phyloP scores from a whole-genome alignment of 2,329 filamentous ascomycete genomes.

The Dothideomycetidae sp. region DNA sequence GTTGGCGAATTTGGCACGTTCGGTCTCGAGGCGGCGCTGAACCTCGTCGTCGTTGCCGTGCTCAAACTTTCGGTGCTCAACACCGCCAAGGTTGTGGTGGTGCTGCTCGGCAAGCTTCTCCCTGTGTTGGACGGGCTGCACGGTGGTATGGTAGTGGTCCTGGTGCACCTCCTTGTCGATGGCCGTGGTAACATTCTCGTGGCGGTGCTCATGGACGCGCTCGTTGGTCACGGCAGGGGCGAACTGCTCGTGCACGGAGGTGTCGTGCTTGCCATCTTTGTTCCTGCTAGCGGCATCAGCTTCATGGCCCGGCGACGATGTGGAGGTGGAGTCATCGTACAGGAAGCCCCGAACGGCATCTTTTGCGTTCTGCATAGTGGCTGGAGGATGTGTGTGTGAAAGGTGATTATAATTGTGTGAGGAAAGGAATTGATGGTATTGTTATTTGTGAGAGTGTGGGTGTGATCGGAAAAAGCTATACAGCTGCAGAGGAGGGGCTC shows the following conservation, averaged over 20 bases:
- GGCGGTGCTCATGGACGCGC: slow-evolving; percentile 42
- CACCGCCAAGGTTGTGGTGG: slow-evolving; percentile 41
- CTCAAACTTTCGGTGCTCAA: slow-evolving; percentile 47
- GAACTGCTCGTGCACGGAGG: slow-evolving; percentile 57
- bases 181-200: slow-evolving; percentile 48
- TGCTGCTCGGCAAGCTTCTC: slow-evolving; percentile 46
- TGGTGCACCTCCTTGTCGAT: slow-evolving; percentile 57
- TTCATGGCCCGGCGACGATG: neutral
- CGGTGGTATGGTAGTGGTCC: slow-evolving; percentile 55
- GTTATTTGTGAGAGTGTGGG: too few relatives aligned
- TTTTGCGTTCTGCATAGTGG: slow-evolving; percentile 58
- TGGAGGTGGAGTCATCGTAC: slow-evolving; percentile 12
- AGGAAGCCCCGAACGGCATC: slow-evolving; percentile 47
- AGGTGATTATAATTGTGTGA: too few relatives aligned
- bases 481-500: too few relatives aligned
- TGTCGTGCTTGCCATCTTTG: slow-evolving; percentile 51
- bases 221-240: slow-evolving; percentile 48
- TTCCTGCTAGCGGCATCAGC: slow-evolving; percentile 6
- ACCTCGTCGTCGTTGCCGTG: slow-evolving; percentile 43
- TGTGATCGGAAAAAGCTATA: too few relatives aligned
- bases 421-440: too few relatives aligned
- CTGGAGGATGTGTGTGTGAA: too few relatives aligned
- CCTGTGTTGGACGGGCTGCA: slow-evolving; percentile 44
- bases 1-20: slow-evolving; percentile 42
- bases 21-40: slow-evolving; percentile 35